phyloP scores from a whole-genome alignment of 2,329 filamentous ascomycete genomes.

The Capronia epimyces region DNA sequence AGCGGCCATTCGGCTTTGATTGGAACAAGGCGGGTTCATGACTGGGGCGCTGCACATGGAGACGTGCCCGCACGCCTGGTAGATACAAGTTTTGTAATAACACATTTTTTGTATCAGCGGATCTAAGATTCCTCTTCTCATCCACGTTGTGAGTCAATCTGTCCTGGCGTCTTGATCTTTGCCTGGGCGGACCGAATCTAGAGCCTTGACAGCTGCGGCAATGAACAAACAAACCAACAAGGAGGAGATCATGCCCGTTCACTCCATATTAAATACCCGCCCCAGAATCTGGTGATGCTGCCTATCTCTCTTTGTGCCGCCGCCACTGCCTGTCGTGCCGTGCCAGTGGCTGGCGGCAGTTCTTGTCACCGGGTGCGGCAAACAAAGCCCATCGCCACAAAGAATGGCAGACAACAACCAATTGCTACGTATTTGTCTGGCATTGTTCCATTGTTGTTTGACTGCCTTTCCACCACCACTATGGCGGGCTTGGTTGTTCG shows the following conservation, averaged over 20 bases:
- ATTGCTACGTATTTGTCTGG: no score
- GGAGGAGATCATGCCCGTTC: not conserved
- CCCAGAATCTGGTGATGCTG: not conserved
- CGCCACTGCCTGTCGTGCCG: not conserved
- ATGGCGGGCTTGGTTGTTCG: no score
- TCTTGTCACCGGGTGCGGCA: not conserved
- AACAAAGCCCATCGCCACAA: not conserved
- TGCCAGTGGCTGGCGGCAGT: not conserved
- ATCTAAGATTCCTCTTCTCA: not conserved
- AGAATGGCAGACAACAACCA: no score
- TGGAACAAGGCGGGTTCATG: slow-evolving; percentile 8
- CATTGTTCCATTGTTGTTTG: not conserved
- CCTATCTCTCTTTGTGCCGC: not conserved
- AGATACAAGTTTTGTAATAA: slow-evolving; percentile 24
- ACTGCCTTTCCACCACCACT: not conserved
- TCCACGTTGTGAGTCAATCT: no score
- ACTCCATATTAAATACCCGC: not conserved
- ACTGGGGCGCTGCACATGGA: slow-evolving; percentile 10
- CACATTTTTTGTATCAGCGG: slow-evolving; percentile 13
- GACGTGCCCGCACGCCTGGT: slow-evolving; percentile 20
- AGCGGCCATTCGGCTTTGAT: not conserved
- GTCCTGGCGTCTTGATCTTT: not conserved
- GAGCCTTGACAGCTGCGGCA: no score
- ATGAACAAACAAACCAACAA: no score
- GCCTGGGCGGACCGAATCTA: no score